These are phyloP conservation scores for Benincasa hispida DNA, from an alignment of 306 rosid species.

Conservation along the genomic window DNA sequence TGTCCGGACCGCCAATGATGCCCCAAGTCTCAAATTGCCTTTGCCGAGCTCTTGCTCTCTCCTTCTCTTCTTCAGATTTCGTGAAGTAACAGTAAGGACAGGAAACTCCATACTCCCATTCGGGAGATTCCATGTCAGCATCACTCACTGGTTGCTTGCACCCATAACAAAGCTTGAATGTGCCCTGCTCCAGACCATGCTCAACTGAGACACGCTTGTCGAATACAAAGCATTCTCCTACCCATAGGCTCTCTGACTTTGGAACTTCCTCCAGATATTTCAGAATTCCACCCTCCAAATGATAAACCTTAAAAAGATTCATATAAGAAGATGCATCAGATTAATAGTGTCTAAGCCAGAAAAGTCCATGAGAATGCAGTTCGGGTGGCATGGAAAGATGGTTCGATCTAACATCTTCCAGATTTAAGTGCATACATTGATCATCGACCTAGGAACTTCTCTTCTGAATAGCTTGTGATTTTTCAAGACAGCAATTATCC, in stretches of 20 bases:
- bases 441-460: neutral
- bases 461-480: neutral
- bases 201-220: slow-evolving; percentile 90
- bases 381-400: neutral
- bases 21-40: slow-evolving; percentile 86
- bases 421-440: neutral
- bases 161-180: slow-evolving; percentile 86
- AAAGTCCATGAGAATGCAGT: neutral
- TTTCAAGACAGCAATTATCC: neutral
- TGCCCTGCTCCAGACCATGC: slow-evolving; percentile 77
- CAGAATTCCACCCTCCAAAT: slow-evolving; percentile 93
- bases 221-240: slow-evolving; percentile 92
- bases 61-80: slow-evolving; percentile 84
- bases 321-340: neutral
- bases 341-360: neutral
- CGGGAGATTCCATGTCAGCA: slow-evolving; percentile 70
- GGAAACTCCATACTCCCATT: slow-evolving; percentile 69
- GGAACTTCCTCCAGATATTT: slow-evolving; percentile 88
- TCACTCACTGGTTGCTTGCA: slow-evolving; percentile 93
- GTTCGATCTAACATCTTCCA: neutral
- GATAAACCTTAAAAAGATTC: slow-evolving; percentile 49
- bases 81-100: slow-evolving; percentile 62
- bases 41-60: slow-evolving; percentile 90
- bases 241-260: slow-evolving; percentile 71
- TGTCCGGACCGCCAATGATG: slow-evolving; percentile 81